These are phyloP conservation scores for Ceratocystis colombiana DNA, from an alignment of 2,329 filamentous ascomycete genomes.

Conservation along the genomic window DNA sequence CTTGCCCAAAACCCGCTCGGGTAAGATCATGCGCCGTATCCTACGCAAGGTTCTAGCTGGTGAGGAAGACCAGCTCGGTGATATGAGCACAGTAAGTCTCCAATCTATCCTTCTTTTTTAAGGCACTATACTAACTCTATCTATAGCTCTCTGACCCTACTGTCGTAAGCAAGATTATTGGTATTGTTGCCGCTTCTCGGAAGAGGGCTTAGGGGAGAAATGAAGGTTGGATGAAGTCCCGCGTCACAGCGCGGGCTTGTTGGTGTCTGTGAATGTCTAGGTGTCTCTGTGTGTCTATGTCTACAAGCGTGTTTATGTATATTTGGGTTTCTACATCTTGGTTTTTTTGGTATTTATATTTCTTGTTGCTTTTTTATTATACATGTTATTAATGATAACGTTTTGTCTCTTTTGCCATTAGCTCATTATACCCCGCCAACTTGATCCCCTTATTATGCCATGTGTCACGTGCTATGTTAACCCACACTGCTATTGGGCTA, in stretches of 20 bases:
- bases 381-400: constrained; percentile 9
- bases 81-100: constrained; percentile 83
- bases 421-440: neutral
- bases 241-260: neutral
- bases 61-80: constrained; percentile 93
- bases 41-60: constrained; percentile 93
- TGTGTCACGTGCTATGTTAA: neutral
- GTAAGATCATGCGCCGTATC: constrained; percentile 98
- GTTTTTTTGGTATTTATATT: constrained; percentile 12
- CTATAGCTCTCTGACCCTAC: constrained; percentile 72
- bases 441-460: neutral
- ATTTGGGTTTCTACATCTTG: constrained; percentile 18
- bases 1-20: constrained; percentile 90
- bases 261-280: constrained; percentile 7
- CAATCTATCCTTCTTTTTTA: constrained; percentile 64
- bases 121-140: constrained; percentile 19
- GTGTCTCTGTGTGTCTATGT: constrained; percentile 12
- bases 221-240: neutral
- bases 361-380: constrained; percentile 14
- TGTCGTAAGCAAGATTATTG: constrained; percentile 83
- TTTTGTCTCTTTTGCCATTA: constrained; percentile 13
- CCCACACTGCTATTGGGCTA: neutral
- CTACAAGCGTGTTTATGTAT: constrained; percentile 21
- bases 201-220: constrained; percentile 34
- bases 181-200: constrained; percentile 57